Evolutionary conservation across 805 yeast genomes (phyloP).

Genomic region (Groenewaldozyma salmanticensis): DNA sequence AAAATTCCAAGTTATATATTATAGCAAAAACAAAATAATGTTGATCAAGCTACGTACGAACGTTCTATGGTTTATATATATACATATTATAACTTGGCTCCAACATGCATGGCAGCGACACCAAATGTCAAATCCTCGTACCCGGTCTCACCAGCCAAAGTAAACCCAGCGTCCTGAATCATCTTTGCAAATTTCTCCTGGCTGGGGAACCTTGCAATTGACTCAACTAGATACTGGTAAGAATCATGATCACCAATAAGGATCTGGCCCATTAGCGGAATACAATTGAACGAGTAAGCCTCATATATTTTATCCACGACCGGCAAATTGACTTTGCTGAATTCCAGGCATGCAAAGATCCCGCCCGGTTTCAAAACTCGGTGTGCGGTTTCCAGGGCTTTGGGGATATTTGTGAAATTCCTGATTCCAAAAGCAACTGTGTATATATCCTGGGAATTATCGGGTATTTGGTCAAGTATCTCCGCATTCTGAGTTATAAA

Average conservation of each 20-base stretch:
- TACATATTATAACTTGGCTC: constrained; percentile 60
- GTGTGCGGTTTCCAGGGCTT: constrained; percentile 90
- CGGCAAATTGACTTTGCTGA: constrained; percentile 81
- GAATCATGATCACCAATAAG: constrained; percentile 94
- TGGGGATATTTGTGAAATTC: constrained; percentile 90
- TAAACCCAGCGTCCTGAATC: constrained; percentile 94
- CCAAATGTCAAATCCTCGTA: constrained; percentile 93
- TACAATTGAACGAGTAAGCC: constrained; percentile 75
- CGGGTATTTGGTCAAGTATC: constrained; percentile 69
- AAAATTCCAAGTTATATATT: neutral
- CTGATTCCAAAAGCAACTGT: constrained; percentile 97
- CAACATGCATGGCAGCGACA: constrained; percentile 91
- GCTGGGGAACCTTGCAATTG: constrained; percentile 82
- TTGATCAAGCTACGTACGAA: no score
- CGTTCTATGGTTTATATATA: no score
- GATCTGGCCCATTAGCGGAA: constrained; percentile 93
- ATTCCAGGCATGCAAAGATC: constrained; percentile 91
- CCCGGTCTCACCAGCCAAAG: constrained; percentile 71
- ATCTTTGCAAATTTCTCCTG: constrained; percentile 85
- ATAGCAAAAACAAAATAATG: neutral
- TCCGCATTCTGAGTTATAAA: constrained; percentile 93
- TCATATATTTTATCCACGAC: constrained; percentile 68
- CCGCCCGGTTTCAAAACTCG: constrained; percentile 97
- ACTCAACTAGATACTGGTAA: constrained; percentile 91
- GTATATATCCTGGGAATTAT: constrained; percentile 85